Percentiles rank a stretch among this genome's conserved stretches.
These are phyloP conservation scores for Paracoccidioides lutzii DNA, from an alignment of 2,329 filamentous ascomycete genomes.

Conservation along the genomic window DNA sequence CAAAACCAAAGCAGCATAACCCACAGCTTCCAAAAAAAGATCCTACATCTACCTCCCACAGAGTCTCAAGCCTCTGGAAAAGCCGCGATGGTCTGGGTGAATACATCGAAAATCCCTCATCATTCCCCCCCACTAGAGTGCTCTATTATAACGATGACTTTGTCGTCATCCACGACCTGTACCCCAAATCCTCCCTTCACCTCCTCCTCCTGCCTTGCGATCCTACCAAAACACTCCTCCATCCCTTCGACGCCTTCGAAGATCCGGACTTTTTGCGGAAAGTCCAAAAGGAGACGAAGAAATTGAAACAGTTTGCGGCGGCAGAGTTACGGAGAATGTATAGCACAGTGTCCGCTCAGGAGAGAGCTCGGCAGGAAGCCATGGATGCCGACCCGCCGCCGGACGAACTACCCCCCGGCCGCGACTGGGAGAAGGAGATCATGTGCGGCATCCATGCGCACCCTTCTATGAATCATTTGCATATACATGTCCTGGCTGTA, in stretches of 20 bases:
- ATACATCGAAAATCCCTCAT: conserved; percentile 53
- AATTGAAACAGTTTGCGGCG: conserved; percentile 53
- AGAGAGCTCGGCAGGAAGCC: conserved; percentile 51
- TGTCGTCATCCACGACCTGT: conserved; percentile 69
- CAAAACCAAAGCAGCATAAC: conserved; percentile 8
- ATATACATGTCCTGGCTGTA: conserved; percentile 72
- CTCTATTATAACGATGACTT: conserved; percentile 56
- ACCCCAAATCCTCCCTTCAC: conserved; percentile 75
- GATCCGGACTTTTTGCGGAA: conserved; percentile 54
- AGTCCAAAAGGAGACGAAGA: conserved; percentile 48
- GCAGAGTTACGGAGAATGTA: conserved; percentile 60
- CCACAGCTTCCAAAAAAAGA: conserved; percentile 9
- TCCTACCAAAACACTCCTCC: conserved; percentile 43
- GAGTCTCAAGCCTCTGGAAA: conserved; percentile 24
- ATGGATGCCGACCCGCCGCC: conserved; percentile 42
- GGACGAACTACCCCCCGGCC: conserved; percentile 51
- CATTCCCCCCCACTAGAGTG: conserved; percentile 46
- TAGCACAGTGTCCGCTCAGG: conserved; percentile 49
- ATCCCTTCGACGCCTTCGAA: conserved; percentile 67
- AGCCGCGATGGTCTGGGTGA: conserved; percentile 49
- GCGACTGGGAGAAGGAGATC: conserved; percentile 68
- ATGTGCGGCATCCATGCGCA: conserved; percentile 70
- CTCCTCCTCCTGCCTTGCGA: conserved; percentile 76
- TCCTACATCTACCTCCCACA: neutral
- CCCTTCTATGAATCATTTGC: conserved; percentile 84